These are phyloP conservation scores for Holtermannia corniformis DNA, from an alignment of 768 basidiomycete species.

Conservation along the genomic window DNA sequence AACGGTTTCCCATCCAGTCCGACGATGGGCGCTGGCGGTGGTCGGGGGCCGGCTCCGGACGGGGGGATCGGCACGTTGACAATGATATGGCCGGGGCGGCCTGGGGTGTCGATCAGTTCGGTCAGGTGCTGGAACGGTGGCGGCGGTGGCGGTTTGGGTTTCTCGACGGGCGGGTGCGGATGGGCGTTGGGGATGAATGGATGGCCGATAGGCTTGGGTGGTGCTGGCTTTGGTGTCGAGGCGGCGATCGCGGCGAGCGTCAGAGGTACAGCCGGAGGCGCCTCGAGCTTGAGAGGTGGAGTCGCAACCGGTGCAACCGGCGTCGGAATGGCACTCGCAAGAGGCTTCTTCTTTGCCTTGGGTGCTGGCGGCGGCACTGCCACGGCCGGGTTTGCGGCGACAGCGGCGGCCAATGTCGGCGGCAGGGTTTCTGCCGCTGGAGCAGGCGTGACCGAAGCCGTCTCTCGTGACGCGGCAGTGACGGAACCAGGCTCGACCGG, in stretches of 20 bases:
- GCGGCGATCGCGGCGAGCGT: constrained; percentile 11
- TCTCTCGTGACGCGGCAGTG: not conserved
- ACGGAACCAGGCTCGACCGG: constrained; percentile 1
- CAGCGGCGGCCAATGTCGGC: constrained; percentile 4
- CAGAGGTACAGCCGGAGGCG: not conserved
- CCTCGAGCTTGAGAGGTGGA: not conserved
- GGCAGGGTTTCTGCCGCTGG: not conserved
- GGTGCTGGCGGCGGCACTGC: not conserved
- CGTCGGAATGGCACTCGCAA: not conserved
- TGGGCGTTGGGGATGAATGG: not conserved
- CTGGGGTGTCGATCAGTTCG: constrained; percentile 48
- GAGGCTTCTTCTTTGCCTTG: not conserved
- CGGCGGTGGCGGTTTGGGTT: constrained; percentile 6
- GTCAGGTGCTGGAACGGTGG: constrained; percentile 46
- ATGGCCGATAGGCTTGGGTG: not conserved
- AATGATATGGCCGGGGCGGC: constrained; percentile 35
- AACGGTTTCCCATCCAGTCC: constrained; percentile 38
- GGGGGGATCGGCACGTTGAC: constrained; percentile 37
- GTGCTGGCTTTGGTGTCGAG: not conserved
- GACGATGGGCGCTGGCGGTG: constrained; percentile 33
- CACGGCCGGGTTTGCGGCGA: not conserved
- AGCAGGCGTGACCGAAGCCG: not conserved
- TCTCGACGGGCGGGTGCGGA: not conserved
- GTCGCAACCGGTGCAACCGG: not conserved
- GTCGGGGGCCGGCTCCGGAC: constrained; percentile 33